Evolutionary conservation across 1,284 basidiomycete genomes (phyloP), one percentile per base, ranked within the genome.

Genomic region (Trametes sp.): DNA sequence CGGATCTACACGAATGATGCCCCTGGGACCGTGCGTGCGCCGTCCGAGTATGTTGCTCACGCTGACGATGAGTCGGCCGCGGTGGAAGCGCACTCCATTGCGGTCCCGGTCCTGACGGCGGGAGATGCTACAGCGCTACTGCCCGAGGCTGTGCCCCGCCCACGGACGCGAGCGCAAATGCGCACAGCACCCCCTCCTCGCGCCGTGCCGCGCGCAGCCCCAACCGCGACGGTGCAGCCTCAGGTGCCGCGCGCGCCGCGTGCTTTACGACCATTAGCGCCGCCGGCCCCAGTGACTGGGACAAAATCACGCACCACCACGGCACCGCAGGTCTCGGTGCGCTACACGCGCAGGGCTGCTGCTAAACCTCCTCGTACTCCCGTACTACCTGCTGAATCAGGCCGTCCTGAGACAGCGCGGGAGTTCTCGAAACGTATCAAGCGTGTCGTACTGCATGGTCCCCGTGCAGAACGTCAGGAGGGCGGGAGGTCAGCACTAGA

Each of bases 1-100:
- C 59, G 75, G 2, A 74, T 79, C n/a, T 79, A 79, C 54, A 64
- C 62, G 1, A 60, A 74, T 46, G 76, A 80, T n/a, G 57, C 65
- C 0, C 31, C 56, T 3, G 74, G 74, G 1, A 70, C 61, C 0
- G 69, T 74, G 1, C 57, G 72, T 0, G 66, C 73, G 0, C 36
- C 53, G 1, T 63, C 55, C 9, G 76, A 78, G 58, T 78, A 70
- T 49, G 59, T 70, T 1, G 19, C 13, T 0, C 33, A 57, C 13
- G 54, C 62, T 31, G 53, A 64, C 23, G 54, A 54, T 4, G 57
- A 62, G 4, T 53, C 26, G 19, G 23, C 26, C 2, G n/a, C 14
- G 16, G 6, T 50, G 46, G 33, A 3, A 4, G 33, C 48, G 1
- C 26, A 28, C 16, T 21, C 46, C 2, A 28, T 50, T 21, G 48